Conservation (phyloP, 352 stramenopile genomes). For the Pythium monospermum region DNA sequence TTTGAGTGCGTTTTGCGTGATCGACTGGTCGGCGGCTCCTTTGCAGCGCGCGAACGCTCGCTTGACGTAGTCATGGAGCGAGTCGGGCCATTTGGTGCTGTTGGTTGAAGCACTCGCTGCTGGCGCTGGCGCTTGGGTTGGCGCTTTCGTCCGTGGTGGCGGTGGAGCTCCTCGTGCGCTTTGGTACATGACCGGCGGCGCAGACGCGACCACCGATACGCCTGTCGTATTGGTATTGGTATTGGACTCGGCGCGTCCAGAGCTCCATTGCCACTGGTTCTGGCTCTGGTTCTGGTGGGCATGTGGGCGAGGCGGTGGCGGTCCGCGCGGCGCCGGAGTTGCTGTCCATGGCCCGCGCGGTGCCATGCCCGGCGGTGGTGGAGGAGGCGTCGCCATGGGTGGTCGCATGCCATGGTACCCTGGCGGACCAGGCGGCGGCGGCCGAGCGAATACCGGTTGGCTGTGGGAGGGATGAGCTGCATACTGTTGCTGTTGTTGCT, state of each 20-base stretch:
- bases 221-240: constrained; percentile 9
- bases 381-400: too few relatives aligned
- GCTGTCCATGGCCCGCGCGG: constrained; percentile 4
- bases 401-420: constrained; percentile 11
- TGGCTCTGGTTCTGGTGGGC: too few relatives aligned
- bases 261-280: constrained; percentile 72
- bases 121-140: constrained; percentile 12
- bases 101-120: constrained; percentile 12
- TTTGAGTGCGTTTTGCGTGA: constrained; percentile 79
- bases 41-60: constrained; percentile 78
- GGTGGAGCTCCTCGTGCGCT: constrained; percentile 6
- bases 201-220: constrained; percentile 21
- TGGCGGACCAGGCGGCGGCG: constrained; percentile 27
- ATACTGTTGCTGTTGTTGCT: too few relatives aligned
- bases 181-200: constrained; percentile 49
- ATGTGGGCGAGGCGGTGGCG: constrained; percentile 11
- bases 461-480: too few relatives aligned
- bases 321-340: constrained; percentile 15
- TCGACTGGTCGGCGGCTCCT: constrained; percentile 59
- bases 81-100: constrained; percentile 76
- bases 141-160: constrained; percentile 6
- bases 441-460: constrained; percentile 18
- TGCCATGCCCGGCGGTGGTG: constrained; percentile 12
- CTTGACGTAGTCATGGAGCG: constrained; percentile 85
- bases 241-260: too few relatives aligned